phyloP scores from a whole-genome alignment of 1,284 basidiomycete genomes.

The Puccinia horiana region DNA sequence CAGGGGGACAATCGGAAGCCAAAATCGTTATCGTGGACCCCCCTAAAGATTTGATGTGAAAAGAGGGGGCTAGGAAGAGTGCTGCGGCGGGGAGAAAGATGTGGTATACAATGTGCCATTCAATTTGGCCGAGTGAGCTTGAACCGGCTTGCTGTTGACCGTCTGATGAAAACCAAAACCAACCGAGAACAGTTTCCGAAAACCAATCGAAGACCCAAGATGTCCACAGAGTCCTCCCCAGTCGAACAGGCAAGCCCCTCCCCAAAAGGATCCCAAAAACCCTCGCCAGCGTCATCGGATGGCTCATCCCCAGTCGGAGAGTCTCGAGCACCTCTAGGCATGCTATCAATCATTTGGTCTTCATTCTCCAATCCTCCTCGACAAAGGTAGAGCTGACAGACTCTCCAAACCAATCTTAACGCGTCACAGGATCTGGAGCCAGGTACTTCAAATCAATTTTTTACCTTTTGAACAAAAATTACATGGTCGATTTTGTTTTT shows the following conservation, averaged over 20 bases:
- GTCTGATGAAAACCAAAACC: neutral
- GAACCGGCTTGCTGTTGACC: neutral
- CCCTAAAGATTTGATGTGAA: no score
- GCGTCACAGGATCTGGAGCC: constrained; percentile 36
- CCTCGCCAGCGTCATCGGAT: constrained; percentile 4
- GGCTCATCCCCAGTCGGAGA: neutral
- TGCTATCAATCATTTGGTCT: constrained; percentile 13
- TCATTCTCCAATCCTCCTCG: neutral
- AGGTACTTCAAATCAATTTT: constrained; percentile 26
- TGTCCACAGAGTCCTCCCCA: constrained; percentile 15
- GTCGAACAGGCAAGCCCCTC: neutral
- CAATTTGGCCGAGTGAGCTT: neutral
- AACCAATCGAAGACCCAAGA: neutral
- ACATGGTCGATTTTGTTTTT: no score
- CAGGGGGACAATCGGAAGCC: no score
- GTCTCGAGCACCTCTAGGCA: constrained; percentile 36
- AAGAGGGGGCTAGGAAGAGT: no score
- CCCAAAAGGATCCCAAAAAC: neutral
- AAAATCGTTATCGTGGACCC: no score
- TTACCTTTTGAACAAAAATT: neutral
- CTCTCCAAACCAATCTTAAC: neutral
- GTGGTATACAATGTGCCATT: neutral
- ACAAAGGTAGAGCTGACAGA: constrained; percentile 10
- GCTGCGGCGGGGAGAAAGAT: neutral
- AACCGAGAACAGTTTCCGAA: neutral